Evolutionary conservation across 768 basidiomycete species (phyloP).

Genomic region (Pisolithus marmoratus): DNA sequence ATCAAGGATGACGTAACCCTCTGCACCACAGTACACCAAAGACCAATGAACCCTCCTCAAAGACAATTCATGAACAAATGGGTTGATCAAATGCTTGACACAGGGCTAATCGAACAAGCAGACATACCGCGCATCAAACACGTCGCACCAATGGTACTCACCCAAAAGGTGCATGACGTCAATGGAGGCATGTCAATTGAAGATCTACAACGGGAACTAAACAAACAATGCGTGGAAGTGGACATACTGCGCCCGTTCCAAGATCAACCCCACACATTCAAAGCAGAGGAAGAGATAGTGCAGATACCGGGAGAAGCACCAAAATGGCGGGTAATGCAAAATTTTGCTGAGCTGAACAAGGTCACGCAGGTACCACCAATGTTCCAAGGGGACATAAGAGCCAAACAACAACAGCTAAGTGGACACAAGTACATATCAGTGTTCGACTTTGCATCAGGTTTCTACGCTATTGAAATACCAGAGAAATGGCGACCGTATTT

Average conservation of each 20-base stretch:
- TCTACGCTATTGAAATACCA: too few relatives aligned
- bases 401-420: too few relatives aligned
- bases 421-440: too few relatives aligned
- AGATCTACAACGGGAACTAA: constrained; percentile 29
- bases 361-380: not conserved
- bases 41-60: not conserved
- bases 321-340: not conserved
- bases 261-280: not conserved
- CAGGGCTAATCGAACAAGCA: not conserved
- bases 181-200: constrained; percentile 24
- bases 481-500: too few relatives aligned
- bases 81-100: not conserved
- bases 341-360: not conserved
- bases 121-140: not conserved
- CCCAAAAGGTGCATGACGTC: constrained; percentile 30
- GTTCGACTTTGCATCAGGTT: too few relatives aligned
- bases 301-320: not conserved
- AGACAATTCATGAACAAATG: not conserved
- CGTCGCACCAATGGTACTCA: constrained; percentile 25
- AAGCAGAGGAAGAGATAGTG: not conserved
- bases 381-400: not conserved
- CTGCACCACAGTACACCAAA: not conserved
- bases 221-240: constrained; percentile 11
- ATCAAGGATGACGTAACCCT: not conserved
- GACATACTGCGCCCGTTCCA: not conserved